Base-by-base conservation (phyloP, 2,329 filamentous ascomycete genomes). In the Cyphellophora attinorum region DNA sequence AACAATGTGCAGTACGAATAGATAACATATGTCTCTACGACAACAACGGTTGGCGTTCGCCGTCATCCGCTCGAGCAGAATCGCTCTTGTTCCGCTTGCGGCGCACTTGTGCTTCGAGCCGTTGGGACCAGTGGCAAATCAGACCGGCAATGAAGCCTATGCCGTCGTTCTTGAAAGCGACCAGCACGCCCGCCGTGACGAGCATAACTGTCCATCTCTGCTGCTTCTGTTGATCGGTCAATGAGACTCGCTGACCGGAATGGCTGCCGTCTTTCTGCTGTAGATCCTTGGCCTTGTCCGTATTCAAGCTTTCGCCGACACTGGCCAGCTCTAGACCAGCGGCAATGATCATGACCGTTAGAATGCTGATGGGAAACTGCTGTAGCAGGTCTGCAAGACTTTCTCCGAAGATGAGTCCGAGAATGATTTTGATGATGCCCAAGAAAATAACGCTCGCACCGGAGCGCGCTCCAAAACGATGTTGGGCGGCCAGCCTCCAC, bases 401-500 rank as follows among this genome's bases (percentile, higher is more conserved):
- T 31, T 81, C 73, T 0, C 85, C 83, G 29, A 86, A 81, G 18
- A 85, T 51, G 0, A 94, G 53, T 0, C 89, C 89, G 1, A 95
- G 64, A 0, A 80, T 4, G 4, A 94, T 57, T 57, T 94, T 54
- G 86, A 82, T 60, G 0, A 73, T 29, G 0, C 89, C 89, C 0
- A 96, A 72, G 15, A 93, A 54, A 34, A 95, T 75, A 41, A 95
- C 72, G 48, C 81, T 86, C 0, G 85, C 76, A 6, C 89, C 89
- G 39, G 84, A 93, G 31, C 89, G 78, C 4, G 89, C 88, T 1
- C 89, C 89, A 48, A 96, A 96, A 4, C 85, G 77, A 56, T 85
- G 85, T 55, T 96, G 89, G 0, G 82, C 91, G 4, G 91, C 91
- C 0, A 96, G 66, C 89, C 89, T 2, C 89, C 89, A 1, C 85